phyloP scores from a whole-genome alignment of 1,284 basidiomycete species.

The Mycosarcoma mackinlayi region DNA sequence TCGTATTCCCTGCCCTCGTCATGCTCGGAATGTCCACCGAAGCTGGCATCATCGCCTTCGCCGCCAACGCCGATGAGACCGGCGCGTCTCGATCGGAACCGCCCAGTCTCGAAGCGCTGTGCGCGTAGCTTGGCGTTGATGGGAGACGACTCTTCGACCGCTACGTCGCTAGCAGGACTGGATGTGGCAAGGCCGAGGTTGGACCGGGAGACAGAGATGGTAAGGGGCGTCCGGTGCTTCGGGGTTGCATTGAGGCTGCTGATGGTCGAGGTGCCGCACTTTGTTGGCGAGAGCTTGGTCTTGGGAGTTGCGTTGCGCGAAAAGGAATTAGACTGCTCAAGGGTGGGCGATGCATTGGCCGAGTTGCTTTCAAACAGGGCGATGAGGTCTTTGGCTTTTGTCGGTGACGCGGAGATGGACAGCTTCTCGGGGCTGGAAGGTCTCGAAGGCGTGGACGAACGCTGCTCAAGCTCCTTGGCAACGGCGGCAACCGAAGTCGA shows the following conservation, averaged over 20 bases:
- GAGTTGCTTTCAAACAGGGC: slow-evolving; percentile 53
- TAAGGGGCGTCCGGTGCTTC: slow-evolving; percentile 23
- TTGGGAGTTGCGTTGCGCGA: slow-evolving; percentile 21
- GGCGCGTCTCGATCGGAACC: slow-evolving; percentile 25
- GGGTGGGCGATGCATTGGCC: slow-evolving; percentile 25
- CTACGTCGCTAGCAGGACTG: neutral
- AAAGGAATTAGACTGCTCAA: slow-evolving; percentile 24
- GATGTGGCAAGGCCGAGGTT: slow-evolving; percentile 28
- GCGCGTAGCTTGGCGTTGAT: slow-evolving; percentile 28
- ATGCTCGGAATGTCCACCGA: slow-evolving; percentile 6
- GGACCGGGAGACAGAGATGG: slow-evolving; percentile 30
- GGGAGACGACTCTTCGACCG: slow-evolving; percentile 19
- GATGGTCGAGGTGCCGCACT: slow-evolving; percentile 6
- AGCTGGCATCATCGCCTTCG: slow-evolving; percentile 16
- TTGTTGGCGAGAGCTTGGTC: slow-evolving; percentile 25
- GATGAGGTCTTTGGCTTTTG: slow-evolving; percentile 57
- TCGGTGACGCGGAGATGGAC: slow-evolving; percentile 44
- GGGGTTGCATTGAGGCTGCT: slow-evolving; percentile 29
- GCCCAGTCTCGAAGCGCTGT: slow-evolving; percentile 27
- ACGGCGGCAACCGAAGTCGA: slow-evolving; percentile 21
- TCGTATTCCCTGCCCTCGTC: slow-evolving; percentile 22
- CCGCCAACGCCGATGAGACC: slow-evolving; percentile 31
- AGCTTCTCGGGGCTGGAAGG: slow-evolving; percentile 32
- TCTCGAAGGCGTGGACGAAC: slow-evolving; percentile 19
- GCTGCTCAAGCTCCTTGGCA: slow-evolving; percentile 23